Percentiles rank a stretch among this genome's conserved stretches.
phyloP scores from a whole-genome alignment of 352 stramenopile species.

The Phytophthora foliorum region DNA sequence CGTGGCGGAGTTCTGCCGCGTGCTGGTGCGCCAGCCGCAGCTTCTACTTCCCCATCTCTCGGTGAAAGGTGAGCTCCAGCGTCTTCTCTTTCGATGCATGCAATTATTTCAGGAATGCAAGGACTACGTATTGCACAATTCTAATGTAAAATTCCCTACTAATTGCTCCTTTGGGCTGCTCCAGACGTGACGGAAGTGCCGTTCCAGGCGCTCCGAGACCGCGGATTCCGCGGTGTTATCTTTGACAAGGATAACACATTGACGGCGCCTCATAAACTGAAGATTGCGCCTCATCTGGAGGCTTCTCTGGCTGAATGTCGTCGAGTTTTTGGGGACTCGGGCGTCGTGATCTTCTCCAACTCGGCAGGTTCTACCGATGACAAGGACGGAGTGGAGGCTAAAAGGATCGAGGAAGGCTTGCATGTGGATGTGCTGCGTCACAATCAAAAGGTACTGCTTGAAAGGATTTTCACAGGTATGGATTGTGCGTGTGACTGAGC shows the following conservation, averaged over 20 bases:
- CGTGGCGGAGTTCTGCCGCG: conserved; percentile 85
- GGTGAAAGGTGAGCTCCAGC: conserved; percentile 58
- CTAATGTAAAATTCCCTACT: conserved; percentile 1
- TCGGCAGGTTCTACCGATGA: conserved; percentile 95
- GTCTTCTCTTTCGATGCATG: conserved; percentile 13
- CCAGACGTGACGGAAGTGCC: conserved; percentile 86
- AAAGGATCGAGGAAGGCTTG: conserved; percentile 82
- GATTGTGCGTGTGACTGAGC: background rate
- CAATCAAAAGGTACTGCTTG: conserved; percentile 78
- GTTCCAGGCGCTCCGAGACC: conserved; percentile 78
- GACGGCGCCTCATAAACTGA: conserved; percentile 91
- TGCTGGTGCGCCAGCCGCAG: conserved; percentile 72
- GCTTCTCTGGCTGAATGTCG: conserved; percentile 78
- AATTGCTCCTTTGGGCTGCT: background rate
- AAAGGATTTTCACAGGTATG: background rate
- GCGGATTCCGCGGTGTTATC: conserved; percentile 93
- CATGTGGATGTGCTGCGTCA: conserved; percentile 92
- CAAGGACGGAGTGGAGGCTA: conserved; percentile 78
- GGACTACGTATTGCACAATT: conserved; percentile 14
- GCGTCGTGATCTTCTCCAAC: conserved; percentile 97
- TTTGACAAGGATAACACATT: conserved; percentile 99
- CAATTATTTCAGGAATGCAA: background rate
- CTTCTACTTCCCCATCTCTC: conserved; percentile 87
- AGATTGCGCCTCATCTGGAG: conserved; percentile 83
- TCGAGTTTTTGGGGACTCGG: conserved; percentile 89